phyloP scores from a whole-genome alignment of 345 rosid genomes.

The Capsella bursapastoris region DNA sequence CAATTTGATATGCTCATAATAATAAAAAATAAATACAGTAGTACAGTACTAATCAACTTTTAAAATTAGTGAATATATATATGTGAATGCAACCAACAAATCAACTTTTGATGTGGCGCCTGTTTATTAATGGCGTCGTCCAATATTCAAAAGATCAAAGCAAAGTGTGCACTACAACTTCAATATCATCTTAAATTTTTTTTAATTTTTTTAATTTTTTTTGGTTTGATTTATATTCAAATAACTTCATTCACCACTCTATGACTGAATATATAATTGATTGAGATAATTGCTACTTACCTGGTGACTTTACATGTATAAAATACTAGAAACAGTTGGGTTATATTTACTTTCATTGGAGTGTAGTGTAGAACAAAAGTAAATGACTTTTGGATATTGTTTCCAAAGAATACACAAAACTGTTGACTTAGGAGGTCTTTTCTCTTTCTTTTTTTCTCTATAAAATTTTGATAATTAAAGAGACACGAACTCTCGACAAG shows the following conservation, averaged over 20 bases:
- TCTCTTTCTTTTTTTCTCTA: neutral
- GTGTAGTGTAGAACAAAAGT: slow-evolving; percentile 8
- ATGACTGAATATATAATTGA: neutral
- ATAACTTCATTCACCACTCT: neutral
- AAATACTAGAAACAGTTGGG: neutral
- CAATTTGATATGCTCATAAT: neutral
- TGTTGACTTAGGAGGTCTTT: slow-evolving; percentile 12
- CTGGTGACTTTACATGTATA: neutral
- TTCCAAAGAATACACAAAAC: neutral
- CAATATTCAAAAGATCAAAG: neutral
- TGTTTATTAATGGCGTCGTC: slow-evolving; percentile 8
- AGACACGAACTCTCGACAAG: slow-evolving; percentile 38
- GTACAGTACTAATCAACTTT: neutral
- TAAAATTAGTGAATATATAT: neutral
- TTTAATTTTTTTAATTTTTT: neutral
- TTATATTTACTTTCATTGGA: neutral
- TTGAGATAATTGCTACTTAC: neutral
- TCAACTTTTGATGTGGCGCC: slow-evolving; percentile 7
- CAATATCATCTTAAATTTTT: neutral
- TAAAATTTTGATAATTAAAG: slow-evolving; percentile 6
- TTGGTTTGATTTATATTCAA: neutral
- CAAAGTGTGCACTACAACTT: neutral
- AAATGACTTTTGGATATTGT: neutral
- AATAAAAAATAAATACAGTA: neutral
- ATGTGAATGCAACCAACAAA: slow-evolving; percentile 1